These are phyloP conservation scores for Kregervanrija delftensis DNA, from an alignment of 805 yeast species.

Conservation along the genomic window DNA sequence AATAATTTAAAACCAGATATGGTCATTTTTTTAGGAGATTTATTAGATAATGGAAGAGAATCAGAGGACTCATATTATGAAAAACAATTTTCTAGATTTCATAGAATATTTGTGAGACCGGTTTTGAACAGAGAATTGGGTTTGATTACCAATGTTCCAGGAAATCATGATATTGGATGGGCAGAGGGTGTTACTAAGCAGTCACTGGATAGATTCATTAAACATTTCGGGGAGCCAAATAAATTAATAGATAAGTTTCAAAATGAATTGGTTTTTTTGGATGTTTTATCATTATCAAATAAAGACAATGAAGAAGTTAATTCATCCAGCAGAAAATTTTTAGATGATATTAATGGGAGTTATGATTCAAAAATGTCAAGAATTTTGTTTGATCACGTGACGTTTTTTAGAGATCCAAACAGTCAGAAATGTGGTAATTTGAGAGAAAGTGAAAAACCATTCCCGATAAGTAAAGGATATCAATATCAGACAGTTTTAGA, in stretches of 20 bases:
- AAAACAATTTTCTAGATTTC: slow-evolving; percentile 59
- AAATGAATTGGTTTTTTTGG: slow-evolving; percentile 70
- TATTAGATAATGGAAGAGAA: slow-evolving; percentile 85
- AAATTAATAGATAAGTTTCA: slow-evolving; percentile 50
- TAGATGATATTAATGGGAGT: slow-evolving; percentile 31
- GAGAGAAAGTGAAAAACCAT: slow-evolving; percentile 58
- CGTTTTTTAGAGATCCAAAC: slow-evolving; percentile 61
- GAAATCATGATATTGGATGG: slow-evolving; percentile 95
- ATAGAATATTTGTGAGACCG: slow-evolving; percentile 41
- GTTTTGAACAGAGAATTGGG: slow-evolving; percentile 32
- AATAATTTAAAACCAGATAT: slow-evolving; percentile 62
- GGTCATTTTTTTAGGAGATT: slow-evolving; percentile 78
- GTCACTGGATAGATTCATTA: slow-evolving; percentile 55
- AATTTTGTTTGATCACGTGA: slow-evolving; percentile 78
- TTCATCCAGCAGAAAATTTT: slow-evolving; percentile 43
- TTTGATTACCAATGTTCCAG: slow-evolving; percentile 53
- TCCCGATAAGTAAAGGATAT: slow-evolving; percentile 67
- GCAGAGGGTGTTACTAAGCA: slow-evolving; percentile 58
- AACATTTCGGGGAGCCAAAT: slow-evolving; percentile 68
- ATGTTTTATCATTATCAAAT: slow-evolving; percentile 73
- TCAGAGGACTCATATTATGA: slow-evolving; percentile 45
- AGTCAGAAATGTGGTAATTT: slow-evolving; percentile 62
- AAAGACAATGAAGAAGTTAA: slow-evolving; percentile 36
- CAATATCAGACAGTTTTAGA: slow-evolving; percentile 88
- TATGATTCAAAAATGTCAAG: slow-evolving; percentile 41